Conservation (phyloP, 352 stramenopile species). For the Phytopythium helicoides region DNA sequence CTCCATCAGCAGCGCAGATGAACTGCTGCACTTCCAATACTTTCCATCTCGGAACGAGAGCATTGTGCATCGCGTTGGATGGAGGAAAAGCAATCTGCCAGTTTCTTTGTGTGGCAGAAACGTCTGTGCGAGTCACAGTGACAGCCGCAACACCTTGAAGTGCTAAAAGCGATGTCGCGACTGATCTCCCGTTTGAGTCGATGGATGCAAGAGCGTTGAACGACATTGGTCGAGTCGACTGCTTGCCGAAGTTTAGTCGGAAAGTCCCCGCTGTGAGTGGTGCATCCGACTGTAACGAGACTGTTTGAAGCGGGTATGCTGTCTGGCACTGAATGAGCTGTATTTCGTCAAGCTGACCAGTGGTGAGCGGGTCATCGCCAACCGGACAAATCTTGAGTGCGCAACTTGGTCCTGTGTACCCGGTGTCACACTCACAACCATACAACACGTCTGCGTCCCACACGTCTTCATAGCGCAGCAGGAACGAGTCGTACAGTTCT, state of each 20-base stretch:
- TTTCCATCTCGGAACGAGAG: slow-evolving; percentile 48
- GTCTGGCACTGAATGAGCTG: slow-evolving; percentile 60
- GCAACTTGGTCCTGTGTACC: slow-evolving; percentile 53
- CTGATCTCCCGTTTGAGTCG: slow-evolving; percentile 45
- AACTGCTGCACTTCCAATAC: slow-evolving; percentile 75
- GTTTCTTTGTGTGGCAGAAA: slow-evolving; percentile 25
- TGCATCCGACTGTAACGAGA: slow-evolving; percentile 44
- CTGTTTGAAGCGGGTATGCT: slow-evolving; percentile 55
- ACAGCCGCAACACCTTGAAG: slow-evolving; percentile 36
- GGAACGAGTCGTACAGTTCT: slow-evolving; percentile 44
- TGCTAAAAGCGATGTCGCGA: slow-evolving; percentile 43
- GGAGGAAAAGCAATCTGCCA: slow-evolving; percentile 56
- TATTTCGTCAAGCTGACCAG: slow-evolving; percentile 50
- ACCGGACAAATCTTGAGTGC: slow-evolving; percentile 54
- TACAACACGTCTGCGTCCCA: slow-evolving; percentile 81
- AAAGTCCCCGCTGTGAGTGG: slow-evolving; percentile 56
- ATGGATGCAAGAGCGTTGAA: slow-evolving; percentile 45
- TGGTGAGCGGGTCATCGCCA: slow-evolving; percentile 73
- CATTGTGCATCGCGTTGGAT: slow-evolving; percentile 46
- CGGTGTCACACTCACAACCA: slow-evolving; percentile 72
- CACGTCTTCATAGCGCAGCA: slow-evolving; percentile 41
- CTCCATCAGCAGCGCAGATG: slow-evolving; percentile 65
- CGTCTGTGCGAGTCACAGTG: slow-evolving; percentile 31
- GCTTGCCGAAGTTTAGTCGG: slow-evolving; percentile 50
- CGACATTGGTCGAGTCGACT: slow-evolving; percentile 63